These are phyloP conservation scores for Pyrus betulifolia DNA, from an alignment of 306 rosid genomes.

Conservation along the genomic window DNA sequence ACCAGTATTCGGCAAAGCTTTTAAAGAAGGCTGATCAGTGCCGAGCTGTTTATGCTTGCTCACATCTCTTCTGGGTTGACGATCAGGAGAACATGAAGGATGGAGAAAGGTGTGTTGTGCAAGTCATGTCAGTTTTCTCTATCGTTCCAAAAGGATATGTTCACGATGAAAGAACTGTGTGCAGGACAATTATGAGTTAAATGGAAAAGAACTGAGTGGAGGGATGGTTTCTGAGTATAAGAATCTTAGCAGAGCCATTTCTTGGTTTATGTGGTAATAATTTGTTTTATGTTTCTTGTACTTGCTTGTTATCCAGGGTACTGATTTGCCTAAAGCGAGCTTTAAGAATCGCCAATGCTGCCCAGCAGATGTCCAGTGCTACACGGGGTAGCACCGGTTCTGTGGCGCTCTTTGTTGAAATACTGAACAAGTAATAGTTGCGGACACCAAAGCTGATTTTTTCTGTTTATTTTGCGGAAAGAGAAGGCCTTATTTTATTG, in stretches of 20 bases:
- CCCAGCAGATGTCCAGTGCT: conserved; percentile 84
- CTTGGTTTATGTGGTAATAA: neutral
- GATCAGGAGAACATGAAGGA: conserved; percentile 86
- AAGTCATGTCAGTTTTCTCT: neutral
- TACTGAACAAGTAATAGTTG: conserved; percentile 73
- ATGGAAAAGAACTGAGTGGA: neutral
- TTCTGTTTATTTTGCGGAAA: neutral
- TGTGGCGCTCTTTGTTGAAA: conserved; percentile 78
- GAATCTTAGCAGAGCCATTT: neutral
- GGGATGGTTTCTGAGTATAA: neutral
- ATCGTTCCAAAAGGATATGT: neutral
- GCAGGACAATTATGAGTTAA: neutral
- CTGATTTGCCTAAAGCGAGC: conserved; percentile 87
- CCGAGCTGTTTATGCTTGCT: conserved; percentile 87
- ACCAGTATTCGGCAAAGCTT: conserved; percentile 94
- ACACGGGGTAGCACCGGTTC: conserved; percentile 84
- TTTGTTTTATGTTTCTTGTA: neutral
- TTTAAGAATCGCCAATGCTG: conserved; percentile 85
- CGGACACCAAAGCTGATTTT: neutral
- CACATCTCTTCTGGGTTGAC: conserved; percentile 92
- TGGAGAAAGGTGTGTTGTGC: conserved; percentile 75
- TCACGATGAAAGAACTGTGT: neutral
- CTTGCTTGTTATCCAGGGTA: conserved; percentile 46
- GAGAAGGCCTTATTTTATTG: neutral
- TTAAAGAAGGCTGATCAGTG: conserved; percentile 94